These are phyloP conservation scores for Blastocystis hominis DNA, from an alignment of 352 stramenopile species.

Conservation along the genomic window DNA sequence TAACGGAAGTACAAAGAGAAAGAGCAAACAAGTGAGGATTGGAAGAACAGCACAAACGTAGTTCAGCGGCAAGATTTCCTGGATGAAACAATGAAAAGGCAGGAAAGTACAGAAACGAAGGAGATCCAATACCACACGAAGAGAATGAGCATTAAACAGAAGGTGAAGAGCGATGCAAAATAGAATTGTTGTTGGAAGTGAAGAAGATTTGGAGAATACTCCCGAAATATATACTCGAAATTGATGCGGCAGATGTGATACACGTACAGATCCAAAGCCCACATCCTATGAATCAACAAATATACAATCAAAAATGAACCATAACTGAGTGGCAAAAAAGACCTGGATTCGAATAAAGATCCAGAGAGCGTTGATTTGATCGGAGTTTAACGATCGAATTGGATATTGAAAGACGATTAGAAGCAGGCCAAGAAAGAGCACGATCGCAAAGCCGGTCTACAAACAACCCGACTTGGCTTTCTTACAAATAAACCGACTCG, in stretches of 20 bases:
- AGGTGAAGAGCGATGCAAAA: constrained; percentile 27
- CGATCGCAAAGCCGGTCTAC: not conserved
- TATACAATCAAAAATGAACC: not conserved
- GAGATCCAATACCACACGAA: constrained; percentile 23
- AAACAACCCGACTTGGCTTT: not conserved
- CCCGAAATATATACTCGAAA: constrained; percentile 48
- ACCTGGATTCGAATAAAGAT: constrained; percentile 15
- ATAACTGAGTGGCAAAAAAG: constrained; percentile 5
- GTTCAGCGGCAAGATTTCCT: not conserved
- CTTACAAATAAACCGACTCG: constrained; percentile 16
- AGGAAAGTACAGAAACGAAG: not conserved
- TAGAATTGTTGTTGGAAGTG: constrained; percentile 50
- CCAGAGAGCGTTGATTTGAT: constrained; percentile 22
- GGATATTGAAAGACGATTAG: constrained; percentile 27
- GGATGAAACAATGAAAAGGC: not conserved
- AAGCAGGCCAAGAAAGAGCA: not conserved
- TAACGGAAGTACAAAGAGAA: constrained; percentile 1
- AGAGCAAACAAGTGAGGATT: not conserved
- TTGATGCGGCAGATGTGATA: constrained; percentile 51
- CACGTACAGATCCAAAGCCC: constrained; percentile 47
- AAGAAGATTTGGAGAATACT: constrained; percentile 36
- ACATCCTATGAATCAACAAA: constrained; percentile 35
- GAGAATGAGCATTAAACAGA: not conserved
- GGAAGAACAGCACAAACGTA: not conserved
- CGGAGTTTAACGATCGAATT: not conserved